Evolutionary conservation across 768 basidiomycete genomes (phyloP).

Genomic region (Trametopsis cervina): DNA sequence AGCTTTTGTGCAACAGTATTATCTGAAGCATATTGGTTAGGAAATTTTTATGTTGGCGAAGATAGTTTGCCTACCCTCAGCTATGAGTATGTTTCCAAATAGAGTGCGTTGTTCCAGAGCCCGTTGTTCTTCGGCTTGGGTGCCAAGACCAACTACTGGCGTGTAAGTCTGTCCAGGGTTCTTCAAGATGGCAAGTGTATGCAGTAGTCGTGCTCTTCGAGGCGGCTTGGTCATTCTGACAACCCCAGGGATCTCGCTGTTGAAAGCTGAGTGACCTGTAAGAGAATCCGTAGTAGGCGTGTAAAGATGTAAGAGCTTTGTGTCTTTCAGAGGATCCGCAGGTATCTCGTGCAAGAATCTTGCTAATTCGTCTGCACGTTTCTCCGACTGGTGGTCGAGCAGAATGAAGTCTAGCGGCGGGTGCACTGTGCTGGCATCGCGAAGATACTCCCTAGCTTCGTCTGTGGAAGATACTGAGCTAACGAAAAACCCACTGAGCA

Average conservation of each 20-base stretch:
- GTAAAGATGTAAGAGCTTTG: constrained; percentile 65
- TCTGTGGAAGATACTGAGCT: constrained; percentile 36
- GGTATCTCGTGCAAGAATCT: constrained; percentile 37
- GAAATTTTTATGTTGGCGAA: background rate
- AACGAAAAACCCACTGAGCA: constrained; percentile 50
- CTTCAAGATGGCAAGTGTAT: constrained; percentile 54
- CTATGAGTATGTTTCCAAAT: constrained; percentile 62
- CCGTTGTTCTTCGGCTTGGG: constrained; percentile 40
- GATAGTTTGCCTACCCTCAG: constrained; percentile 44
- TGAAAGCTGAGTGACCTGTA: constrained; percentile 45
- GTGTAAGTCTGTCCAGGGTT: constrained; percentile 36
- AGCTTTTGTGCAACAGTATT: constrained; percentile 66
- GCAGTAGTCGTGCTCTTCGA: constrained; percentile 50
- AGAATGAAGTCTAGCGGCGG: constrained; percentile 55
- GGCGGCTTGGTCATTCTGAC: constrained; percentile 70
- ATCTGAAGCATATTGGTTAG: constrained; percentile 32
- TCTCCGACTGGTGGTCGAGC: constrained; percentile 60
- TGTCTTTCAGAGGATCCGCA: constrained; percentile 35
- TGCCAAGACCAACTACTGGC: constrained; percentile 28
- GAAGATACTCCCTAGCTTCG: constrained; percentile 39
- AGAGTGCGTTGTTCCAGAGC: constrained; percentile 45
- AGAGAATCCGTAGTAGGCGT: constrained; percentile 57
- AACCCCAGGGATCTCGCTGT: constrained; percentile 45
- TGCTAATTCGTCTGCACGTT: constrained; percentile 49
- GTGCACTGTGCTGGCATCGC: constrained; percentile 23